A percentile compares a stretch with the other conserved stretches of the same genome.
These are phyloP conservation scores for Phytopythium delawarense DNA, from an alignment of 352 stramenopile genomes.

Conservation along the genomic window DNA sequence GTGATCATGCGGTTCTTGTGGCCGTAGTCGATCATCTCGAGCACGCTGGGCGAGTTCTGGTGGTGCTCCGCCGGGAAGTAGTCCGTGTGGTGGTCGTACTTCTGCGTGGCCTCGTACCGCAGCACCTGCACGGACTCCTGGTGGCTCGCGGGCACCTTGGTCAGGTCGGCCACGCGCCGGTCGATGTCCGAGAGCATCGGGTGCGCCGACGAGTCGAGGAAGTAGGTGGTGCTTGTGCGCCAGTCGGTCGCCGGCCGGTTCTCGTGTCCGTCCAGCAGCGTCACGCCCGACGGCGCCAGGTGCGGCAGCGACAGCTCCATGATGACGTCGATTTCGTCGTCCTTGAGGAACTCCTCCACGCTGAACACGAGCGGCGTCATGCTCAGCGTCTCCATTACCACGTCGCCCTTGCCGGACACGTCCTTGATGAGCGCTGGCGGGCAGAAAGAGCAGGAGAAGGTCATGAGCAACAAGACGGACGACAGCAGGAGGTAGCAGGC, in stretches of 20 bases:
- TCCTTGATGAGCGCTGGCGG: conserved; percentile 31
- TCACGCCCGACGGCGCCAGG: conserved; percentile 54
- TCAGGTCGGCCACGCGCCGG: conserved; percentile 48
- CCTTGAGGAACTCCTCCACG: conserved; percentile 68
- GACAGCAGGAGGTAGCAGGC: too few species aligned
- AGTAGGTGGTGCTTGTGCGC: conserved; percentile 79
- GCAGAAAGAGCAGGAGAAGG: too few species aligned
- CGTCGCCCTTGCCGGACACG: conserved; percentile 12
- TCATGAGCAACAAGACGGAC: too few species aligned
- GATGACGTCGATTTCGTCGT: conserved; percentile 75
- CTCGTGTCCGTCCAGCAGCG: conserved; percentile 57
- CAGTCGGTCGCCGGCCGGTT: conserved; percentile 59
- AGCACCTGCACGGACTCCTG: conserved; percentile 71
- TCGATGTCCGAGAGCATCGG: conserved; percentile 46
- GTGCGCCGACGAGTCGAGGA: conserved; percentile 46
- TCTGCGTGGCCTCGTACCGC: conserved; percentile 64
- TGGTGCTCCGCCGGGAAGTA: conserved; percentile 48
- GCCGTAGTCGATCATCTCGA: conserved; percentile 52
- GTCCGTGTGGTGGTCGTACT: conserved; percentile 74
- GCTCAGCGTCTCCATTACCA: conserved; percentile 53
- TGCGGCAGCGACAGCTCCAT: conserved; percentile 62
- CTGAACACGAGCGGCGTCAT: conserved; percentile 66
- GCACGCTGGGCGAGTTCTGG: conserved; percentile 31
- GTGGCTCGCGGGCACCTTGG: conserved; percentile 51
- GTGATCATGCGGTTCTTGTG: conserved; percentile 85